A percentile compares a stretch with the other conserved stretches of the same genome.
These are phyloP conservation scores for Melampsora larici-populina DNA, from an alignment of 1,284 basidiomycete species.

Conservation along the genomic window DNA sequence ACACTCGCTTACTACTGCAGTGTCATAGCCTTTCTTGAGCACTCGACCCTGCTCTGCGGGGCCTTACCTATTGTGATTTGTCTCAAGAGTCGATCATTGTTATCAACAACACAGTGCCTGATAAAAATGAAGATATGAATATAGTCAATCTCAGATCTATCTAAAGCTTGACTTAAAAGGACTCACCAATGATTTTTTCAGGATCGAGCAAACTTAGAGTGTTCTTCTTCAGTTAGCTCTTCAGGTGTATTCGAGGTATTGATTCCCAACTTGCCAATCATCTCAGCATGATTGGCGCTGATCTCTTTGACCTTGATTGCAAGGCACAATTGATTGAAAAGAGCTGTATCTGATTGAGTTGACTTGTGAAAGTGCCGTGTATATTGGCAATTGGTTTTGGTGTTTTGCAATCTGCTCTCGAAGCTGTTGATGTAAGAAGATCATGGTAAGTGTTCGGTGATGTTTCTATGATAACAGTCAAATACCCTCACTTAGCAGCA, in stretches of 20 bases:
- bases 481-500: too few species aligned
- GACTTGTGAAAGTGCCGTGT: slow-evolving; percentile 98
- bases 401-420: slow-evolving; percentile 56
- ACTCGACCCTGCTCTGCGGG: slow-evolving; percentile 85
- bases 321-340: slow-evolving; percentile 89
- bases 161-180: too few species aligned
- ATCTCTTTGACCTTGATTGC: slow-evolving; percentile 90
- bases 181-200: slow-evolving; percentile 77
- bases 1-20: slow-evolving; percentile 92
- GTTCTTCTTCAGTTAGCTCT: slow-evolving; percentile 88
- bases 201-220: slow-evolving; percentile 78
- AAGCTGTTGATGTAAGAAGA: slow-evolving; percentile 45
- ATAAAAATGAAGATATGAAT: not conserved
- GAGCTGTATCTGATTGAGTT: slow-evolving; percentile 88
- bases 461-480: too few species aligned
- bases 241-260: slow-evolving; percentile 72
- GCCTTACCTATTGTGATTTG: slow-evolving; percentile 87
- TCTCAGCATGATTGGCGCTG: slow-evolving; percentile 93
- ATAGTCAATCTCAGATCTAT: too few species aligned
- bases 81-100: slow-evolving; percentile 94
- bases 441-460: too few species aligned
- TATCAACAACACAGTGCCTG: slow-evolving; percentile 85
- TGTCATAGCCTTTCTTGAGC: slow-evolving; percentile 89
- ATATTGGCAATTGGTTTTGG: slow-evolving; percentile 82
- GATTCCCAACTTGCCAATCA: slow-evolving; percentile 89